Percentiles rank a stretch among this genome's conserved stretches.
phyloP scores from a whole-genome alignment of 2,329 filamentous ascomycete species.

The Fusarium secorum region DNA sequence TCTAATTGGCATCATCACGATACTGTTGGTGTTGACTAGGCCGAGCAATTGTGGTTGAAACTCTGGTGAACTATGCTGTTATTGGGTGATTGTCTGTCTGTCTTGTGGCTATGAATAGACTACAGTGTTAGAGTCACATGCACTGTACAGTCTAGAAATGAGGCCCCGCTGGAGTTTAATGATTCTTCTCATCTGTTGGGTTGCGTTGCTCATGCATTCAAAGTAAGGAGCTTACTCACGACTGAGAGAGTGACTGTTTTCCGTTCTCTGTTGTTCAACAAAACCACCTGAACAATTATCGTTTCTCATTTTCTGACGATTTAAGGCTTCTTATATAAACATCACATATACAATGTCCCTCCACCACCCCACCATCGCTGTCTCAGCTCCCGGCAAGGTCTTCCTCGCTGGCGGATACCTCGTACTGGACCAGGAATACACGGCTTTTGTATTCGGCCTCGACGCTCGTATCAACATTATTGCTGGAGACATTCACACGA shows the following conservation, averaged over 20 bases:
- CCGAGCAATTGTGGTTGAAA: neutral
- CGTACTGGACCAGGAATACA: constrained; percentile 87
- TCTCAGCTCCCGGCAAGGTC: constrained; percentile 96
- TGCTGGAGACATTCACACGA: constrained; percentile 64
- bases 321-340: neutral
- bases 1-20: constrained; percentile 22
- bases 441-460: constrained; percentile 75
- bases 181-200: constrained; percentile 24
- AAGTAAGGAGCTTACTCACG: constrained; percentile 30
- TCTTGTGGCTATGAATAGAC: neutral
- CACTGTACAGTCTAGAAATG: constrained; percentile 35
- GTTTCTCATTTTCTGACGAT: neutral
- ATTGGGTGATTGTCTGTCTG: constrained; percentile 8
- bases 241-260: neutral
- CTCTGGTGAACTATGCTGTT: neutral
- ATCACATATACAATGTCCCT: constrained; percentile 22
- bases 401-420: constrained; percentile 94
- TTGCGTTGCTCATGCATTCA: constrained; percentile 11
- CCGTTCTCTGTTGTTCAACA: too few relatives aligned
- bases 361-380: constrained; percentile 57
- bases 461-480: constrained; percentile 73
- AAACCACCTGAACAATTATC: too few relatives aligned
- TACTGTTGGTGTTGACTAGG: neutral
- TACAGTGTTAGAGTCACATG: constrained; percentile 18
- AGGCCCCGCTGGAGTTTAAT: constrained; percentile 34